Evolutionary conservation across 1,139 yeast genomes (phyloP), one percentile per base, ranked within the genome.

Genomic region (Kluyveromyces sp.): DNA sequence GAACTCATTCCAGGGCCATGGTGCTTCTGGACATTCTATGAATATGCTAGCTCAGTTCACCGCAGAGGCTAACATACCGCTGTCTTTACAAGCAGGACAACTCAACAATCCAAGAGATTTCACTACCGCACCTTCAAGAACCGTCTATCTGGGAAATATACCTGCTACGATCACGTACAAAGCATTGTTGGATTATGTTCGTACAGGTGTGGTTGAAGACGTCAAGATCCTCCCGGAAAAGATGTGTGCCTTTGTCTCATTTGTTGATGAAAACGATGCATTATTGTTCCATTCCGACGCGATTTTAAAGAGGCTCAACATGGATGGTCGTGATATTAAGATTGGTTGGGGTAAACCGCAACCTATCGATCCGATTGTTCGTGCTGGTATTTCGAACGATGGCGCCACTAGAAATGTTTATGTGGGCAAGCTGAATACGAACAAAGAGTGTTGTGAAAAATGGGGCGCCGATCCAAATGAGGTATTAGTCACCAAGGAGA

Each of bases 321-420:
- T 81, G 55, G 67, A 69, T 44, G 75, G 74, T 17, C 73, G 75
- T 34, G 78, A 75, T 45, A 68, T 80, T 47, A 70, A 72, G 50
- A 75, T 89, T 37, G 88, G 92, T 3, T 86, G 95, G 92, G 92
- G 92, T 20, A 77, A 80, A 51, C 77, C 84, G 39, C 68, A 78
- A 3, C 75, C 83, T 3, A 73, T 87, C 26, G 74, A 81, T 41
- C 80, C 88, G 1, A 74, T 80, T 3, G 85, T 89, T 7, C 69
- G 78, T 50, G 75, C 77, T 46, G 84, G 92, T 17, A 85, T 89
- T 40, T 81, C 81, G 53, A 78, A 83, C 52, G 89, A 87, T 53
- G 88, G 89, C 32, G 97, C 97, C 8, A 85, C 96, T 4, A 76
- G 97, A 66, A 85, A 86, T 56, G 94, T 92, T 16, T 88, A 84